Evolutionary conservation across 2,329 filamentous ascomycete species (phyloP), one percentile per base, ranked within the genome.

Genomic region (Sarocladium brachiariae): DNA sequence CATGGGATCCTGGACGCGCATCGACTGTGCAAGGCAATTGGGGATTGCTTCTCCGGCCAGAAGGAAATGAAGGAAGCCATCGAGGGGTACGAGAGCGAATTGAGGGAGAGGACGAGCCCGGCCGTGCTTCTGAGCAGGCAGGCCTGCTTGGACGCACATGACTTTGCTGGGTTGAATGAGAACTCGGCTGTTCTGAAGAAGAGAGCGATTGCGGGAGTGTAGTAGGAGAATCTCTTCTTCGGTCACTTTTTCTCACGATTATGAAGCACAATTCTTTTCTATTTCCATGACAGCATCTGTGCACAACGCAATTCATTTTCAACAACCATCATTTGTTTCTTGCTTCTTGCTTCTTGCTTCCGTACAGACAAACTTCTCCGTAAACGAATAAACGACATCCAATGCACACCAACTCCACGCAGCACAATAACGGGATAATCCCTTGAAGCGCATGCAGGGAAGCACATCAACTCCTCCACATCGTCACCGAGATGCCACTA

Each of bases 1-100:
- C 66, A 70, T 50, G 67, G 66, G 11, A 65, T 70, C 10, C 58
- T 67, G 13, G 66, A 70, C 46, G 66, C 67, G 3, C 59, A 59
- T 37, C 54, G 59, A 27, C 56, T 69, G 38, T 51, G 54, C n/a
- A 56, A 58, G 39, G 54, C 52, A 10, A 54, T 65, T n/a, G 54
- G 53, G 13, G 49, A 31, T 6, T 37, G 58, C 1, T 52, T 56
- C 34, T 19, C 47, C 7, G 57, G 55, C 7, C 38, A 48, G 13
- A 49, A 39, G 13, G 24, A 53, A 3, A 52, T 50, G 14, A 51
- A 56, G 18, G 35, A 25, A 2, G 59, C 55, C 1, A 52, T 65
- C 6, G 56, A 57, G 2, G 50, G 34, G 16, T 66, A 66, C 45
- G 63, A 68, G 50, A 53, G 34, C 13, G 63, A 63, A 35, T 55